Evolutionary conservation across 306 rosid species (phyloP).

Genomic region (Lathyrus aphaca): DNA sequence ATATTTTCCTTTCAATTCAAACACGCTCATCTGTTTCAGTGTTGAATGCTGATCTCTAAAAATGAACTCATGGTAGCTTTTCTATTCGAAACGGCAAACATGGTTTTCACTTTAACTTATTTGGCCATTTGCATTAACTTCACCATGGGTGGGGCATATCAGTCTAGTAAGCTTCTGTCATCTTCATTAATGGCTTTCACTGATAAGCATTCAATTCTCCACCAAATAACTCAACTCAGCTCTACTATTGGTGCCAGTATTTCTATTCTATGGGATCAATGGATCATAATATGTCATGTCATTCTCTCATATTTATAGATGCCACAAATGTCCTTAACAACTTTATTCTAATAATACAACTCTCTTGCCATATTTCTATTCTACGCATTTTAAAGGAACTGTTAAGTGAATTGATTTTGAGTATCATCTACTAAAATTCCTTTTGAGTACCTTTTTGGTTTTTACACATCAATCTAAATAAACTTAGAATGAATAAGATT

Average conservation of each 20-base stretch:
- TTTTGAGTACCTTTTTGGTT: no score
- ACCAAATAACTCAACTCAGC: background rate
- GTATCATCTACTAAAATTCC: no score
- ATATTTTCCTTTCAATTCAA: background rate
- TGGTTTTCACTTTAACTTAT: slow-evolving; percentile 1
- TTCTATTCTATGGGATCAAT: background rate
- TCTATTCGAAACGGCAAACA: background rate
- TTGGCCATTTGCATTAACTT: background rate
- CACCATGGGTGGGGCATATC: background rate
- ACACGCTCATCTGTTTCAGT: background rate
- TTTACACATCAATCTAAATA: no score
- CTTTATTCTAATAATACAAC: no score
- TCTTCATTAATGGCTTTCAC: background rate
- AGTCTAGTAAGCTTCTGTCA: background rate
- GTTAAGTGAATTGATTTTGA: no score
- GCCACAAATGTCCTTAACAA: no score
- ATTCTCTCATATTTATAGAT: no score
- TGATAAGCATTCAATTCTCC: background rate
- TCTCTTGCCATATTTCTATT: no score
- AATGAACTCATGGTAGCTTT: background rate
- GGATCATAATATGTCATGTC: background rate
- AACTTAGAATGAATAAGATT: no score
- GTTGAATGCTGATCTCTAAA: slow-evolving; percentile 1
- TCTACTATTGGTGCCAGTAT: background rate
- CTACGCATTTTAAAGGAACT: no score